Conservation (phyloP, 164 flowering plant species). For the Chloranthus sessilifolius region DNA sequence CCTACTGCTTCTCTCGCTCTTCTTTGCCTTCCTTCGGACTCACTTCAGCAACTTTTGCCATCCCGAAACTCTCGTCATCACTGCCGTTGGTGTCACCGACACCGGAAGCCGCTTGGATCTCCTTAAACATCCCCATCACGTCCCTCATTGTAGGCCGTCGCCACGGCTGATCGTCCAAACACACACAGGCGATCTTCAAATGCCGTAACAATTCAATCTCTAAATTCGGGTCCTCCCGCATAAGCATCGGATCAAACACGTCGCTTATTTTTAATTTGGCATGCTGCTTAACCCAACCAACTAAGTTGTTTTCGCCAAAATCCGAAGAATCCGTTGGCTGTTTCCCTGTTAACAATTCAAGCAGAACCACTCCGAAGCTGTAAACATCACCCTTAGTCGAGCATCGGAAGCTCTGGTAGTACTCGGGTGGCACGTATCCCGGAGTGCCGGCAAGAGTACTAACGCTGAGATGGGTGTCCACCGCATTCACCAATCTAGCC, state of each 20-base stretch:
- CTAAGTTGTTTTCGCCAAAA: conserved; percentile 93
- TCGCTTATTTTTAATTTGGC: conserved; percentile 39
- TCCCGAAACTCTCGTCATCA: conserved; percentile 31
- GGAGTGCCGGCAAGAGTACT: conserved; percentile 97
- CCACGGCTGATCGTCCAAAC: conserved; percentile 80
- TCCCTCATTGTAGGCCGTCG: conserved; percentile 87
- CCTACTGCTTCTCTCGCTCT: too few relatives aligned
- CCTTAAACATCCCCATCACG: conserved; percentile 95
- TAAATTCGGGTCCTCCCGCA: conserved; percentile 38
- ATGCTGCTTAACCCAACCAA: conserved; percentile 95
- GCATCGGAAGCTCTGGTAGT: conserved; percentile 92
- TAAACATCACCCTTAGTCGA: conserved; percentile 95
- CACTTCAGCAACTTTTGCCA: too few relatives aligned
- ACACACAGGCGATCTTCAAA: conserved; percentile 74
- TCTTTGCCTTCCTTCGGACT: too few relatives aligned
- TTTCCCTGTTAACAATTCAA: conserved; percentile 85
- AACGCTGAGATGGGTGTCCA: conserved; percentile 97
- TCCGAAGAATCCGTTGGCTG: conserved; percentile 87
- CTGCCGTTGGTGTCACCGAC: too few relatives aligned
- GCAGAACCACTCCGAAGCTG: conserved; percentile 92
- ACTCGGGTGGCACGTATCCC: conserved; percentile 96
- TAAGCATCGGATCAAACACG: conserved; percentile 1
- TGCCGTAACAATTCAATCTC: conserved; percentile 87
- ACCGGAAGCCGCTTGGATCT: conserved; percentile 78
- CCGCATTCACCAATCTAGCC: conserved; percentile 90